A percentile compares a stretch with the other conserved stretches of the same genome.
phyloP scores from a whole-genome alignment of 306 rosid genomes.

The Quillaja saponaria region DNA sequence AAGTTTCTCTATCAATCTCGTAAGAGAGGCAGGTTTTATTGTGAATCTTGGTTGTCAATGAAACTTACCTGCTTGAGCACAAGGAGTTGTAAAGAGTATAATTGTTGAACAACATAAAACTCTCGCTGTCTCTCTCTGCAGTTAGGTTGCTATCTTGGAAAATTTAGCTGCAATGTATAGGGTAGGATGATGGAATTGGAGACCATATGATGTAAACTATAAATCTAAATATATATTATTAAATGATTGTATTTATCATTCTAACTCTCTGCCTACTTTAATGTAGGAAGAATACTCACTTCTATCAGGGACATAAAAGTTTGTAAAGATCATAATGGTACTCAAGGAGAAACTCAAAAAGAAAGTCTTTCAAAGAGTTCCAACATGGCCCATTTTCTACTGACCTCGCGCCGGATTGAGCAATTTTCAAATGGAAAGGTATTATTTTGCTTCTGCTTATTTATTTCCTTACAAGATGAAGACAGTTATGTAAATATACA shows the following conservation, averaged over 20 bases:
- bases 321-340: constrained; percentile 41
- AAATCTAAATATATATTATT: constrained; percentile 13
- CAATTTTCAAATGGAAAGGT: constrained; percentile 99
- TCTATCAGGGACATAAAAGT: constrained; percentile 42
- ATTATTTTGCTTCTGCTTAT: constrained; percentile 19
- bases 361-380: constrained; percentile 50
- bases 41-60: neutral
- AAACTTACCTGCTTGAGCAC: too few species aligned
- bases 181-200: constrained; percentile 3
- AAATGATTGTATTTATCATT: constrained; percentile 18
- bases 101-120: constrained; percentile 5
- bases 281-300: constrained; percentile 86
- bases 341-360: constrained; percentile 44
- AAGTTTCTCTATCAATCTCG: constrained; percentile 35
- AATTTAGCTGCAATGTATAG: neutral
- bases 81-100: constrained; percentile 3
- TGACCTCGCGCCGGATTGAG: constrained; percentile 89
- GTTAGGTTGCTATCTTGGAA: constrained; percentile 21
- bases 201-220: constrained; percentile 12
- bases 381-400: constrained; percentile 76
- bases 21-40: constrained; percentile 15
- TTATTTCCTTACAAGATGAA: constrained; percentile 12
- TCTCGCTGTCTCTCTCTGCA: neutral
- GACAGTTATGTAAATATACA: neutral
- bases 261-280: constrained; percentile 21